These are phyloP conservation scores for Polyrhizophydium stewartii DNA, from an alignment of 371 early-diverging fungal species.

Conservation along the genomic window DNA sequence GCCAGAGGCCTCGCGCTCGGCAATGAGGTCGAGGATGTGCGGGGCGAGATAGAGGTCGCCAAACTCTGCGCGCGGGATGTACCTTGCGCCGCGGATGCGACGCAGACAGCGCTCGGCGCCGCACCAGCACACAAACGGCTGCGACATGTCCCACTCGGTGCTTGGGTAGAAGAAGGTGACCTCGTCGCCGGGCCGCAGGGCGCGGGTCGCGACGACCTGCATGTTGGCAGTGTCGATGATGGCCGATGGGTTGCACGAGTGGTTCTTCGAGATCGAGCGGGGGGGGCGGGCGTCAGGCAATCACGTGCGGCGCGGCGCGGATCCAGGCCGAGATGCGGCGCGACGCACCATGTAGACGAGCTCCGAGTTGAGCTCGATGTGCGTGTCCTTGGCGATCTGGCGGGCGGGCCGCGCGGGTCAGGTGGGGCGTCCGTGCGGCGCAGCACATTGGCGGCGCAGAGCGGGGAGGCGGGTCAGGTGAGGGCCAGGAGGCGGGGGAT, in stretches of 20 bases:
- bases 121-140: constrained; percentile 85
- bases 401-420: too few species aligned
- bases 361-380: constrained; percentile 71
- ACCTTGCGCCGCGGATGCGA: constrained; percentile 56
- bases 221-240: constrained; percentile 51
- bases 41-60: constrained; percentile 43
- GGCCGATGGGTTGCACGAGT: constrained; percentile 56
- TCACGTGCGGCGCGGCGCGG: background rate
- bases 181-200: constrained; percentile 60
- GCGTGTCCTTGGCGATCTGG: constrained; percentile 30
- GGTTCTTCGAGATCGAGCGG: constrained; percentile 26
- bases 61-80: constrained; percentile 44
- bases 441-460: too few species aligned
- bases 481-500: too few species aligned
- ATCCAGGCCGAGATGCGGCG: background rate
- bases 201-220: constrained; percentile 52
- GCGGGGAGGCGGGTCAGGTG: too few species aligned
- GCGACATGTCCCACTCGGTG: constrained; percentile 83
- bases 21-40: constrained; percentile 52
- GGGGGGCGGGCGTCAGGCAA: background rate
- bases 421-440: too few species aligned
- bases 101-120: constrained; percentile 48
- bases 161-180: constrained; percentile 78
- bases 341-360: constrained; percentile 37
- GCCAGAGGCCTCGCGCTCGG: constrained; percentile 18